Evolutionary conservation across 495 filamentous ascomycete genomes (phyloP).

Genomic region (Rhizodiscina lignyota): DNA sequence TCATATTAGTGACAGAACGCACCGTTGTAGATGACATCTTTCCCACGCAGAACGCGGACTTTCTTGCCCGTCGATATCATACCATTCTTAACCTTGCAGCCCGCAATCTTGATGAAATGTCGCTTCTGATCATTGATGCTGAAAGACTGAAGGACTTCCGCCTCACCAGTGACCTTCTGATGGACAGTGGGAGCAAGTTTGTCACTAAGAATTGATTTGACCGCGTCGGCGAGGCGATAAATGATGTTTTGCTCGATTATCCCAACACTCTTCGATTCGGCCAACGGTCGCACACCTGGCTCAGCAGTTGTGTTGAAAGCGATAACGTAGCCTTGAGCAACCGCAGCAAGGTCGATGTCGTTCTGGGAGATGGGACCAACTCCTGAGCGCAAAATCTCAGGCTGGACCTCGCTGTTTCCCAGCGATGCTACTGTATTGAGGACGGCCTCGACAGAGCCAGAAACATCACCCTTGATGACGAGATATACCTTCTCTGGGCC

Average conservation of each 20-base stretch:
- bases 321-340: constrained; percentile 53
- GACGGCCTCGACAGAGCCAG: constrained; percentile 84
- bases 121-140: constrained; percentile 62
- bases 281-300: constrained; percentile 11
- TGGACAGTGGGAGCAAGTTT: constrained; percentile 47
- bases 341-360: constrained; percentile 75
- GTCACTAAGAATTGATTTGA: constrained; percentile 50
- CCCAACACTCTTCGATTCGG: constrained; percentile 32
- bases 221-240: constrained; percentile 74
- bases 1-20: constrained; percentile 23
- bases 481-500: constrained; percentile 57
- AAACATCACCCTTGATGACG: constrained; percentile 84
- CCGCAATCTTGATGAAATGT: constrained; percentile 56
- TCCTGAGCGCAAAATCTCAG: constrained; percentile 57
- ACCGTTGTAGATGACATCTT: constrained; percentile 65
- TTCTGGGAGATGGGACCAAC: constrained; percentile 71
- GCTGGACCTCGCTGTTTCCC: constrained; percentile 66
- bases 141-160: constrained; percentile 71
- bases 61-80: constrained; percentile 39
- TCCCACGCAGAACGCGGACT: constrained; percentile 56
- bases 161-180: constrained; percentile 64
- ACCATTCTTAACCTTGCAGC: constrained; percentile 78
- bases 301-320: constrained; percentile 73
- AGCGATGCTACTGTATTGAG: constrained; percentile 52
- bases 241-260: constrained; percentile 86